Conservation (phyloP, 2,329 filamentous ascomycete genomes). For the Arachnopeziza araneosa region DNA sequence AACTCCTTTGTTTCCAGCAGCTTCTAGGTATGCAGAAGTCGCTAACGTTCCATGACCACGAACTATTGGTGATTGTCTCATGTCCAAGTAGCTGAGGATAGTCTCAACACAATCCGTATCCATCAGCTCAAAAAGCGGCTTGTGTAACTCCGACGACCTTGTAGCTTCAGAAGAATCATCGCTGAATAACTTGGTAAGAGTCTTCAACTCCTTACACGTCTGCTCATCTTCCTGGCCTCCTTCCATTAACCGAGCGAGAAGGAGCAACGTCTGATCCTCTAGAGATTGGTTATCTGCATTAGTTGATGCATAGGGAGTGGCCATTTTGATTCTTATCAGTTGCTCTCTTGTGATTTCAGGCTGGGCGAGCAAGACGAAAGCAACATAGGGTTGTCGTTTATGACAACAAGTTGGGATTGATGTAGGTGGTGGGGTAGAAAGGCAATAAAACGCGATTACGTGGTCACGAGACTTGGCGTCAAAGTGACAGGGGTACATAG, state of each 20-base stretch:
- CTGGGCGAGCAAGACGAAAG: not conserved
- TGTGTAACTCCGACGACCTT: constrained; percentile 27
- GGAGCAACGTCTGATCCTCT: constrained; percentile 33
- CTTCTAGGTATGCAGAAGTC: constrained; percentile 77
- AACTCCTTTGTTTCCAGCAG: constrained; percentile 64
- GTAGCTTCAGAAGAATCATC: constrained; percentile 36
- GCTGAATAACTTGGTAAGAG: constrained; percentile 54
- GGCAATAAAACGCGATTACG: not conserved
- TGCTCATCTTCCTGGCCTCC: constrained; percentile 78
- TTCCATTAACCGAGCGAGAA: constrained; percentile 85
- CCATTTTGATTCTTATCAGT: not conserved
- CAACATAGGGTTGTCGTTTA: not conserved
- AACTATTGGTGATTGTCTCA: constrained; percentile 67
- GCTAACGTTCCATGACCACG: constrained; percentile 78
- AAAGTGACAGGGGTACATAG: not conserved
- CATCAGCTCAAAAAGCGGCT: constrained; percentile 47
- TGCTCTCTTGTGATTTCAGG: not conserved
- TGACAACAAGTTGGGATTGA: not conserved
- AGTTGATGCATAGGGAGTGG: constrained; percentile 11
- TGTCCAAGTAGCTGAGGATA: constrained; percentile 79
- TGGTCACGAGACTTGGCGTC: not conserved
- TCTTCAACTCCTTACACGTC: constrained; percentile 53
- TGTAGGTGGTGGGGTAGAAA: not conserved
- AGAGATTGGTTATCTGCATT: constrained; percentile 19
- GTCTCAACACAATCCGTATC: constrained; percentile 77